These are phyloP conservation scores for Hanseniaspora uvarum DNA, from an alignment of 1,139 yeast species.

Conservation along the genomic window DNA sequence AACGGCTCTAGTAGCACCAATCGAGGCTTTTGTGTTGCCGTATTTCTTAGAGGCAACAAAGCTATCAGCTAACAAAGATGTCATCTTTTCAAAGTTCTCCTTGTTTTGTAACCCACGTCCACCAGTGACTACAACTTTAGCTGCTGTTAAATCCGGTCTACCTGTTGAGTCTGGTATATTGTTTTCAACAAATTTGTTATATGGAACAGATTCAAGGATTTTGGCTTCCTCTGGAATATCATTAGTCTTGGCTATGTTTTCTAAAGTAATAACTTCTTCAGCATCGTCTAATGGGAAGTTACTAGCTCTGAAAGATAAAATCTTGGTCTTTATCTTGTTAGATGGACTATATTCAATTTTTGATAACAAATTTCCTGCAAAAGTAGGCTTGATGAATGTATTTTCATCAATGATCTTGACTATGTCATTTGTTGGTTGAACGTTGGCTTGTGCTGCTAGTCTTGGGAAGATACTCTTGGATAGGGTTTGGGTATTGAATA, in stretches of 20 bases:
- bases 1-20: slow-evolving; percentile 97
- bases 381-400: slow-evolving; percentile 85
- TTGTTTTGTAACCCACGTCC: slow-evolving; percentile 90
- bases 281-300: slow-evolving; percentile 44
- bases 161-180: slow-evolving; percentile 52
- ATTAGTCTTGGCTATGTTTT: slow-evolving; percentile 29
- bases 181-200: slow-evolving; percentile 10
- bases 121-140: slow-evolving; percentile 73
- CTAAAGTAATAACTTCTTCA: slow-evolving; percentile 19
- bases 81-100: slow-evolving; percentile 67
- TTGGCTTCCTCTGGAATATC: slow-evolving; percentile 27
- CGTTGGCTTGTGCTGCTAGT: slow-evolving; percentile 71
- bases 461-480: slow-evolving; percentile 86
- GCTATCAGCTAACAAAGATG: slow-evolving; percentile 76
- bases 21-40: slow-evolving; percentile 48
- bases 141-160: slow-evolving; percentile 85
- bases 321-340: slow-evolving; percentile 51
- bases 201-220: slow-evolving; percentile 41
- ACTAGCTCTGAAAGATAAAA: slow-evolving; percentile 47
- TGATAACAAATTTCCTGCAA: slow-evolving; percentile 88
- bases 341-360: slow-evolving; percentile 68
- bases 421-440: slow-evolving; percentile 81
- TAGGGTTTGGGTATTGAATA: slow-evolving; percentile 72
- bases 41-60: slow-evolving; percentile 34
- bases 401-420: slow-evolving; percentile 52